These are phyloP conservation scores for Xylariaceae sp. DNA, from an alignment of 2,329 filamentous ascomycete species.

Conservation along the genomic window DNA sequence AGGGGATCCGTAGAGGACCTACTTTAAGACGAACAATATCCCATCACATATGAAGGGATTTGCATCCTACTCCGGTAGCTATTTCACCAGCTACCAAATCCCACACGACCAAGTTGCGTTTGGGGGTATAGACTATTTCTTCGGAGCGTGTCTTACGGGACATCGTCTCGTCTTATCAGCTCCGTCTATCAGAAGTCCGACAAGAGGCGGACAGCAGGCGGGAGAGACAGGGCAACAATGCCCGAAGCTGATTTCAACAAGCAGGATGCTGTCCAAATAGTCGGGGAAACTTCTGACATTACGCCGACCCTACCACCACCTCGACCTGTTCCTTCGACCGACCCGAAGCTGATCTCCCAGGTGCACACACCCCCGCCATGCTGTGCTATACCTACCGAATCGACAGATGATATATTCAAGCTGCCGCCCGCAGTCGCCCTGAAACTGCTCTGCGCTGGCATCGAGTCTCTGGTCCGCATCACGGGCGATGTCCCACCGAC, in stretches of 20 bases:
- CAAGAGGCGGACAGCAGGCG: not conserved
- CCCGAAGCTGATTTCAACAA: slow-evolving; percentile 3
- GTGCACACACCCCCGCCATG: slow-evolving; percentile 37
- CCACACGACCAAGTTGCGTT: not conserved
- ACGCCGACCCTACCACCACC: slow-evolving; percentile 34
- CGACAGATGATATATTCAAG: slow-evolving; percentile 62
- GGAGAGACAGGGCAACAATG: slow-evolving; percentile 9
- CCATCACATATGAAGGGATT: slow-evolving; percentile 2
- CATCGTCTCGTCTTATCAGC: not conserved
- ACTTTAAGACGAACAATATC: slow-evolving; percentile 2
- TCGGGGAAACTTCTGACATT: slow-evolving; percentile 17
- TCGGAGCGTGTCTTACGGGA: not conserved
- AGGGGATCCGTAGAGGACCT: slow-evolving; percentile 6
- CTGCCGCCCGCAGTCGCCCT: slow-evolving; percentile 70
- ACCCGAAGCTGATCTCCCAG: slow-evolving; percentile 32
- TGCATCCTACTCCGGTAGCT: not conserved
- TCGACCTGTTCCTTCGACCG: slow-evolving; percentile 34
- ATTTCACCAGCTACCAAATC: slow-evolving; percentile 1
- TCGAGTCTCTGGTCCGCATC: slow-evolving; percentile 65
- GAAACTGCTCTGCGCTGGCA: slow-evolving; percentile 66
- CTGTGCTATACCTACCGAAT: slow-evolving; percentile 38
- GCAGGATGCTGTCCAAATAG: slow-evolving; percentile 9
- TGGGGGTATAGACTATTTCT: not conserved
- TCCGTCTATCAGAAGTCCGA: not conserved
- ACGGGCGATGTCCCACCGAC: slow-evolving; percentile 77